Evolutionary conservation across 306 rosid species (phyloP), one percentile per base, ranked within the genome.

Genomic region (Dalbergia oliveri): DNA sequence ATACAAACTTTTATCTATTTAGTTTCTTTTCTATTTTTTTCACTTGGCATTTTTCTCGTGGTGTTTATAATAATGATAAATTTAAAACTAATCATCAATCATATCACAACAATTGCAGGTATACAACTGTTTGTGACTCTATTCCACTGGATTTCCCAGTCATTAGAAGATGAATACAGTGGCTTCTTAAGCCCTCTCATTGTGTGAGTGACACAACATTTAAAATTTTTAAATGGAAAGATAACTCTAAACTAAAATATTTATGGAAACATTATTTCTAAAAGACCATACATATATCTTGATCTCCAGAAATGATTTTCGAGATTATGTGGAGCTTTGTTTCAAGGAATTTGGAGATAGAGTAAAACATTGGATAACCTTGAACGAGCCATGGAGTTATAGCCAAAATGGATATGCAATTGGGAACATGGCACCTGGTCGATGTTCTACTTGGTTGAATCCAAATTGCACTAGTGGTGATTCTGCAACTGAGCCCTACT

Each of bases 121-220:
- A 11, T 90, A 1, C 51, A 83, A 72, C 91, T 90, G n/a, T 88
- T 79, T 83, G 84, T 87, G n/a, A 90, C 94, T 0, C 71, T 91
- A 44, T 88, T 87, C 21, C 93, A 91, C 33, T 87, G 96, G 96
- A 93, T 85, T 70, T 91, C 96, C 3, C 91, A 91, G 44, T 4
- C 87, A 11, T 63, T 91, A 56, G 84, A 91, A 84, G 89, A 89
- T 31, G 89, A 86, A 16, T 89, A 82, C 44, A 83, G 83, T 11
- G 93, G 96, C 15, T 91, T 91, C 23, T 16, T 84, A 5, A 85
- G 88, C 35, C 83, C 79, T 47, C 72, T 8, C 14, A 82, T 82
- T 23, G 39, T 60, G 89, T 91, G 63, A 89, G 93, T 51, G 2
- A 8, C n/a, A 15, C 11, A 37, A 37, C 26, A 41, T 43, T 53